Evolutionary conservation across 768 basidiomycete species (phyloP), one percentile per base, ranked within the genome.

Genomic region (Pilatotrama ljubarskyi): DNA sequence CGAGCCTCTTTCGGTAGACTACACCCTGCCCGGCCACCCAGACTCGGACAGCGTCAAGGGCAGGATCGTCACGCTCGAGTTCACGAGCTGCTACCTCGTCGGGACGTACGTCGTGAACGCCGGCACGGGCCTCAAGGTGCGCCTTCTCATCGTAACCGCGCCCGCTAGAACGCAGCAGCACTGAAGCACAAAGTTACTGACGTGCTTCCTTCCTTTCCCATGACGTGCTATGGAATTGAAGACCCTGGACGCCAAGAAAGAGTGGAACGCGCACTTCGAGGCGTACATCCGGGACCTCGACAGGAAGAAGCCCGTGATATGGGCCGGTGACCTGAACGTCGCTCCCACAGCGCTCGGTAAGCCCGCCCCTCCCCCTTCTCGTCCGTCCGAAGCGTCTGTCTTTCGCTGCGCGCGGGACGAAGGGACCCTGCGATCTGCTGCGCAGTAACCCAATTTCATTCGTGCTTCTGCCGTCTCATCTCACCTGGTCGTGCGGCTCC

Each of bases 101-200:
- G 88, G 87, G 13, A 91, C 91, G 17, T 95, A 95, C 64, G 89
- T 91, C 29, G 85, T 89, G 10, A 95, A 95, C 63, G 93, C 93
- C 1, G 93, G 93, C 2, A 72, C 80, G 48, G 78, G 81, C 9
- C 74, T 95, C 32, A 92, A 94, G 84, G 90, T 88, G 47, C 26
- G 61, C 10, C 24, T 14, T 10, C 10, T 17, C 20, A 35, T 10
- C 18, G 24, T 4, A 41, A 22, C 47, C 55, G 55, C 38, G 24
- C 32, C 47, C 37, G 24, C 13, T 38, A 15, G 29, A 18, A 41
- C 22, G n/a, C 41, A 9, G 37, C 20, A 24, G 22, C 36, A 53
- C 51, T 53, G 49, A 17, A n/a, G n/a, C 17, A 10, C 7, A 17
- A 5, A 10, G 29, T 10, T 2, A 11, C 8, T 25, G 47, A 1